Evolutionary conservation across 2,329 filamentous ascomycete species (phyloP).

Genomic region (Endoconidiophora laricicola): DNA sequence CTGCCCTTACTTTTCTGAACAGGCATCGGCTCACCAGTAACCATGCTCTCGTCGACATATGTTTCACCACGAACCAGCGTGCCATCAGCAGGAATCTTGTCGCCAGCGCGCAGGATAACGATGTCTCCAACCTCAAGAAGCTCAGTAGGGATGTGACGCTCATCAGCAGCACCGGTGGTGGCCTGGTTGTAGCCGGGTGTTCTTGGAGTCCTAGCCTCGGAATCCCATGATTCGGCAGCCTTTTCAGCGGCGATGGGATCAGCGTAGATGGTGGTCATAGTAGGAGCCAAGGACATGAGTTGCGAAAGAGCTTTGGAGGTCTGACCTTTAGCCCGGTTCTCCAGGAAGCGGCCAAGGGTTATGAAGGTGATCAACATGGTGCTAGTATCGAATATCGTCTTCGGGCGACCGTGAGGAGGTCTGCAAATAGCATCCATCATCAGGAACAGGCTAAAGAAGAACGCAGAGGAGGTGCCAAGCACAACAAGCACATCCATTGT

Average conservation of each 20-base stretch:
- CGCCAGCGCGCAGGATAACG: conserved; percentile 80
- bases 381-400: conserved; percentile 90
- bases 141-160: conserved; percentile 68
- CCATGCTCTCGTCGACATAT: conserved; percentile 95
- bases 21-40: conserved; percentile 92
- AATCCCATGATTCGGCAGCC: conserved; percentile 58
- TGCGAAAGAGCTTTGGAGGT: conserved; percentile 85
- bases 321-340: conserved; percentile 90
- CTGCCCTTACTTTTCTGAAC: conserved; percentile 75
- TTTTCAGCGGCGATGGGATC: conserved; percentile 91
- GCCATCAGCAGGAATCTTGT: conserved; percentile 93
- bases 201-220: conserved; percentile 27
- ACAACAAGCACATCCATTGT: conserved; percentile 98
- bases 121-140: conserved; percentile 87
- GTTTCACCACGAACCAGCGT: conserved; percentile 75
- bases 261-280: conserved; percentile 90
- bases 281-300: conserved; percentile 89
- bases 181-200: conserved; percentile 18
- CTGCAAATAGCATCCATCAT: conserved; percentile 69
- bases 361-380: conserved; percentile 98
- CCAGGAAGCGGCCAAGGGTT: conserved; percentile 74
- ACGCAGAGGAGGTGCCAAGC: conserved; percentile 82
- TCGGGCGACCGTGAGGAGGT: conserved; percentile 63
- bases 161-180: conserved; percentile 58
- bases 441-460: conserved; percentile 81